Base-by-base conservation (phyloP, 2,329 filamentous ascomycete genomes). In the Sporothrix pallida region DNA sequence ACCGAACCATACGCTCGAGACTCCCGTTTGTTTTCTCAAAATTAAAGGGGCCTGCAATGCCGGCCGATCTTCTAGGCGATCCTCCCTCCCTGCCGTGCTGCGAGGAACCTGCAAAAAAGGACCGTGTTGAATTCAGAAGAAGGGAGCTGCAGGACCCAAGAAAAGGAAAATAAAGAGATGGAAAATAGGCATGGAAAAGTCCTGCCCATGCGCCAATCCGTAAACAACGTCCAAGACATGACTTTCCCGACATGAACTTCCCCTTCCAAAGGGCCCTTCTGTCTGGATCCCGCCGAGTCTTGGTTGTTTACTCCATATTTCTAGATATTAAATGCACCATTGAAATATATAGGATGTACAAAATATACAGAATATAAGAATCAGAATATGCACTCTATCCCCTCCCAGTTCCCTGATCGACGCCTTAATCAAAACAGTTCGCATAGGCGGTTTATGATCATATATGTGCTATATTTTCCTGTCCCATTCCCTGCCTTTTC, bases 61-160 rank as follows among this genome's bases (percentile, higher is more conserved):
- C 60, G 60, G 60, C 60, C 60, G 42, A 46, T 65, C 60, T 13
- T 65, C 60, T n/a, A 65, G 60, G 60, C 60, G 60, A 63, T 63
- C 60, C 60, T 63, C 13, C 23, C 15, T 63, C 17, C 42, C 60
- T 42, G 17, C 37, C 37, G 23, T 31, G 56, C 4, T 58, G 23
- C 2, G 15, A 58, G 56, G 23, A 12, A 31, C 42, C 17, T 46
- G 42, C 60, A n/a, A 65, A 23, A 46, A 54, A 15, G 15, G n/a
- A n/a, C 20, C 5, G 42, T 37, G 46, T 23, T 15, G 56, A 31
- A 23, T n/a, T n/a, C 17, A 54, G 9, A 12, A 54, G 26, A 65
- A 65, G n/a, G 60, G n/a, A 23, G 37, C 44, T 46, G 60, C 42
- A 65, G 60, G 60, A 65, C 60, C 42, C 60, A 46, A 65, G 60